phyloP scores from a whole-genome alignment of 164 flowering plant genomes.

The Piper longum region DNA sequence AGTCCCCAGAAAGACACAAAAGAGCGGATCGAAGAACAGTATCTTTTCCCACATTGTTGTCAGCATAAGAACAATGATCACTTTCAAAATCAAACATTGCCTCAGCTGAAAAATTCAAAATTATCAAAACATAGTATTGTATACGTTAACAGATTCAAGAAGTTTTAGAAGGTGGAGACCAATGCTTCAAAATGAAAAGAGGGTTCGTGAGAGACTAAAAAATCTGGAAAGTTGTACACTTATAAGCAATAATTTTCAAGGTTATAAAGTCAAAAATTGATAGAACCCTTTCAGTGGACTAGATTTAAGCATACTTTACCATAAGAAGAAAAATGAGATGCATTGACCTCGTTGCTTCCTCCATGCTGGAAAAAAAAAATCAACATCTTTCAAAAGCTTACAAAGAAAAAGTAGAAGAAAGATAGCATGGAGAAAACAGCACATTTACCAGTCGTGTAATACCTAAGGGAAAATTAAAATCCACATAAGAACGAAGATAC shows the following conservation, averaged over 20 bases:
- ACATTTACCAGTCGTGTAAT: no score
- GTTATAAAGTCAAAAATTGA: no score
- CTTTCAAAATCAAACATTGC: conserved; percentile 29
- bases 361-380: background rate
- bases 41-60: conserved; percentile 40
- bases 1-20: conserved; percentile 43
- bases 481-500: no score
- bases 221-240: no score
- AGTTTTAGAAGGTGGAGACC: background rate
- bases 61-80: conserved; percentile 34
- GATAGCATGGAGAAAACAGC: no score
- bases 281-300: no score
- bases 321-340: background rate
- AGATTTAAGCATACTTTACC: background rate
- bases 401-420: no score
- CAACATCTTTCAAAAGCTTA: no score
- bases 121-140: background rate
- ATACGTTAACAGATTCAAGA: background rate
- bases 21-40: conserved; percentile 52
- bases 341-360: background rate
- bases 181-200: background rate
- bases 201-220: no score
- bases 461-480: no score
- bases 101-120: conserved; percentile 25
- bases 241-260: no score